Evolutionary conservation across 1,139 yeast species (phyloP), one percentile per base, ranked within the genome.

Genomic region (Pneumocystis sp.): DNA sequence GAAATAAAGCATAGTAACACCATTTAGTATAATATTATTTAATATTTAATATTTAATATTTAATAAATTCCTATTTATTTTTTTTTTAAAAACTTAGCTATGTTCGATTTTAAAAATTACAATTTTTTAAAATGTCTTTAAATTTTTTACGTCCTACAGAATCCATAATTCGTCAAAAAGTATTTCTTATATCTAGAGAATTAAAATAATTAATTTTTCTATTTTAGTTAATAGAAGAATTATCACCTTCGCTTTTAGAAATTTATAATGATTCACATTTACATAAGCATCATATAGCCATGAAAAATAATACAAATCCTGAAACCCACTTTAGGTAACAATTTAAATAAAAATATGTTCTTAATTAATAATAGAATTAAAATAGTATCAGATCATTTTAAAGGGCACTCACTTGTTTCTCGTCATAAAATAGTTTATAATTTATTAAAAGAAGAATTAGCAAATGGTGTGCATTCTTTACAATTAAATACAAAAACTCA

Each of bases 251-350:
- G 21, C 29, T 63, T 34, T 77, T 89, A 61, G 82, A 81, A 64
- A 79, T 89, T 34, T 79, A 79, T 68, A 93, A 93, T 74, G 97
- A 93, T 75, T 89, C 96, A 2, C 84, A 84, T 74, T 87, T 87
- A 74, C 98, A 93, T 75, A 83, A 91, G 1, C 95, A 89, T 71
- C 98, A 93, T 74, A 86, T 85, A 66, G 93, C 96, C 1, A 82
- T 89, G 79, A 81, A 85, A 67, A 89, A 86, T 4, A 89, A 63
- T 21, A 64, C 67, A 91, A 12, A 70, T 79, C 80, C 82, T 1
- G 98, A 93, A 75, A 87, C 96, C 0, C 98, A 93, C 74, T 90
- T 93, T 75, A 71, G 79, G 34, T 64, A 40, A 19, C 50, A 34
- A 31, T 31, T 25, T n/a, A 17, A 39, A 7, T 25, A 61, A 40